Conservation (phyloP, 2,329 filamentous ascomycete species). For the Diaporthe aspalathi region DNA sequence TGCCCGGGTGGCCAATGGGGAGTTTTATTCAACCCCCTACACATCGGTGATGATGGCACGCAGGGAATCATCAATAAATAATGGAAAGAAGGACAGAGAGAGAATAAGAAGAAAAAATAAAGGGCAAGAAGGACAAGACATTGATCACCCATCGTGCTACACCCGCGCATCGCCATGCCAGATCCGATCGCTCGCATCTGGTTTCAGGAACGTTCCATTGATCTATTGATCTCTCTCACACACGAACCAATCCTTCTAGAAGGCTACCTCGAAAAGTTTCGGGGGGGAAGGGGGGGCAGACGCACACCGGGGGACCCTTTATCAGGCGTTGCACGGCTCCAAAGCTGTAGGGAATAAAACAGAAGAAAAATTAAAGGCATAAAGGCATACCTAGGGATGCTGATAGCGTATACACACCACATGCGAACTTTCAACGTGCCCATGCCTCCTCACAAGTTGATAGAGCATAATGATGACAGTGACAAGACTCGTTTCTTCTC, state of each 20-base stretch:
- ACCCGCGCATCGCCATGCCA: background rate
- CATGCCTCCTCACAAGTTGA: slow-evolving; percentile 19
- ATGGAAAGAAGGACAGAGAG: no score
- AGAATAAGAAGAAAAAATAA: background rate
- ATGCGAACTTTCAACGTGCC: slow-evolving; percentile 4
- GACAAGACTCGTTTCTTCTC: slow-evolving; percentile 10
- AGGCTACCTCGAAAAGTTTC: background rate
- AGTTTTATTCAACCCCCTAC: background rate
- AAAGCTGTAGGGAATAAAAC: background rate
- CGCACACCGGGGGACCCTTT: no score
- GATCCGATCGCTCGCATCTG: background rate
- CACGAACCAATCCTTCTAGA: slow-evolving; percentile 6
- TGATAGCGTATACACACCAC: slow-evolving; percentile 16
- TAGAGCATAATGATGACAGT: slow-evolving; percentile 26
- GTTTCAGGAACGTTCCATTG: slow-evolving; percentile 17
- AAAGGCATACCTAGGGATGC: slow-evolving; percentile 30
- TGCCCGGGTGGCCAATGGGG: background rate
- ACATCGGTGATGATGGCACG: background rate
- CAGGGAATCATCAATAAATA: background rate
- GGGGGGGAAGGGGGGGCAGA: no score
- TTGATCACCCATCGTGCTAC: background rate
- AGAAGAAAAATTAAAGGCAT: slow-evolving; percentile 4
- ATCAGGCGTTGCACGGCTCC: background rate
- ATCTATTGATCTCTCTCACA: background rate
- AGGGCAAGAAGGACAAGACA: background rate